Conservation (phyloP, 148 eudicot species). For the Polygonum aviculare region DNA sequence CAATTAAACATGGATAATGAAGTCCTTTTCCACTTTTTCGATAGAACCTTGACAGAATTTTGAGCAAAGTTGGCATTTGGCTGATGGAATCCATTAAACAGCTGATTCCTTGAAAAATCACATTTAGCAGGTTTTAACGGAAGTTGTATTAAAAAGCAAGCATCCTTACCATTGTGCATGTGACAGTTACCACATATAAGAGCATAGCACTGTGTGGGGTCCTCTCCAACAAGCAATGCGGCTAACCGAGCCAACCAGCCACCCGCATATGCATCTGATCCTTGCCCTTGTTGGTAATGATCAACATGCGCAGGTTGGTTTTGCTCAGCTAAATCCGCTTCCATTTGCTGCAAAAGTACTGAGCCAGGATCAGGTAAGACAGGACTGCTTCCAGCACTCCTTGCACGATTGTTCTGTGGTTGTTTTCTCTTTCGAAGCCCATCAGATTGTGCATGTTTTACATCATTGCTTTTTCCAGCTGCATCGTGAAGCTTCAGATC, state of each 20-base stretch:
- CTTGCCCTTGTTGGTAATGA: conserved; percentile 46
- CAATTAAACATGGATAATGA: no score
- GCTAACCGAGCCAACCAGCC: conserved; percentile 82
- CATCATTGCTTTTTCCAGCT: conserved; percentile 59
- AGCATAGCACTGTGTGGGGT: conserved; percentile 90
- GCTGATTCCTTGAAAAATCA: background rate
- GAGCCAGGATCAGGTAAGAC: conserved; percentile 25
- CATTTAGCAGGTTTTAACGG: background rate
- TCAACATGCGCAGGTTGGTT: conserved; percentile 47
- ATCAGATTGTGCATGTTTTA: conserved; percentile 36
- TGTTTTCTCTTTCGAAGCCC: conserved; percentile 78
- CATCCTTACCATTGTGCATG: conserved; percentile 86
- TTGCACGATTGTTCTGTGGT: conserved; percentile 28
- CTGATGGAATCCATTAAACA: no score
- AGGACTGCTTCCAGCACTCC: conserved; percentile 23
- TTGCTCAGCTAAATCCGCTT: conserved; percentile 27
- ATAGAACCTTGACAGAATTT: background rate
- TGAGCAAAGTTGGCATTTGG: no score
- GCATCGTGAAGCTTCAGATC: conserved; percentile 33
- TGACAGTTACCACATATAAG: conserved; percentile 91
- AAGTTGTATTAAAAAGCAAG: background rate
- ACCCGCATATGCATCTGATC: conserved; percentile 37
- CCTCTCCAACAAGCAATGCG: conserved; percentile 94
- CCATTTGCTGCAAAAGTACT: conserved; percentile 26
- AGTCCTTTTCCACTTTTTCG: background rate